phyloP scores from a whole-genome alignment of 2,329 filamentous ascomycete species.

The Colletotrichum costaricense region DNA sequence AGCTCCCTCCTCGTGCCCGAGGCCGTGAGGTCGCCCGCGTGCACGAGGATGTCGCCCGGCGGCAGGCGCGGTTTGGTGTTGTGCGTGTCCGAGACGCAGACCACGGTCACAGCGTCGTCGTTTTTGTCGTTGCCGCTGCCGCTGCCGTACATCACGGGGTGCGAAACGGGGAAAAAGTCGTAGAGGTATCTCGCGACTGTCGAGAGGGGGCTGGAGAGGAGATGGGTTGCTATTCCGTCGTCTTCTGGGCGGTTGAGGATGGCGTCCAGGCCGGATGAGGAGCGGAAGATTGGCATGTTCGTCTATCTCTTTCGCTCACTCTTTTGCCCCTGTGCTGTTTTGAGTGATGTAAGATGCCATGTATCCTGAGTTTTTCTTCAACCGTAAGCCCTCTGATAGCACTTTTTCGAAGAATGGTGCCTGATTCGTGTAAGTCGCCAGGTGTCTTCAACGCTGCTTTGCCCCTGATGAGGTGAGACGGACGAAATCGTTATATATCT shows the following conservation, averaged over 20 bases:
- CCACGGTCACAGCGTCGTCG: conserved; percentile 37
- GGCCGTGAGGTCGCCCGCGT: conserved; percentile 60
- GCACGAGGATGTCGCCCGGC: conserved; percentile 56
- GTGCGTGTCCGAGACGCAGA: conserved; percentile 60
- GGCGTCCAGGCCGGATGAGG: conserved; percentile 1
- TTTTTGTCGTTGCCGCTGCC: too few relatives aligned
- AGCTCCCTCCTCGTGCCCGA: conserved; percentile 55
- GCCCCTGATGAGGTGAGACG: not conserved
- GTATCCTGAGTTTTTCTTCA: not conserved
- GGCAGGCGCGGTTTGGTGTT: conserved; percentile 50
- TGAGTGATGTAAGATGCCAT: not conserved
- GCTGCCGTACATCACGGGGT: not conserved
- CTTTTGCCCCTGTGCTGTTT: not conserved
- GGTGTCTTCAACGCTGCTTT: not conserved
- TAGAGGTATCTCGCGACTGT: conserved; percentile 9
- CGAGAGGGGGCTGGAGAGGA: conserved; percentile 9
- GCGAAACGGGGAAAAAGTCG: conserved; percentile 15
- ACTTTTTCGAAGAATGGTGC: not conserved
- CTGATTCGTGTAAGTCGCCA: not conserved
- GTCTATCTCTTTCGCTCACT: too few relatives aligned
- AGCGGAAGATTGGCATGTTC: not conserved
- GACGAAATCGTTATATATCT: not conserved
- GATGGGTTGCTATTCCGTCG: not conserved
- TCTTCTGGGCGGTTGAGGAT: conserved; percentile 8
- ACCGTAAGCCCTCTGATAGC: too few relatives aligned